A percentile compares a stretch with the other conserved stretches of the same genome.
These are phyloP conservation scores for Candida sanyaensis DNA, from an alignment of 1,139 yeast genomes.

Conservation along the genomic window DNA sequence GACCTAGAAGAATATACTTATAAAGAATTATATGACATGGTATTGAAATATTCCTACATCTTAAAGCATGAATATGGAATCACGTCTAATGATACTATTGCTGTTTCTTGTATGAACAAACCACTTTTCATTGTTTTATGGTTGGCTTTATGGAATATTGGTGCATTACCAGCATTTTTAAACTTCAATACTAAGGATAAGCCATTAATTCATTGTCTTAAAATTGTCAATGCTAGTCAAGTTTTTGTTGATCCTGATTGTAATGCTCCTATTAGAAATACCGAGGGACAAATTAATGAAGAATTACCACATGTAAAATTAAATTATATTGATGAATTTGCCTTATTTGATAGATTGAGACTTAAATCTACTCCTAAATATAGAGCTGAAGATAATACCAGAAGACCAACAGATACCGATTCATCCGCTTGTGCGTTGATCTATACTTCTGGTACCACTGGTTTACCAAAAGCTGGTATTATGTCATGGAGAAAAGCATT, in stretches of 20 bases:
- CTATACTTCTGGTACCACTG: conserved; percentile 95
- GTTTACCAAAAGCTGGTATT: conserved; percentile 91
- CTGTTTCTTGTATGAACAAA: conserved; percentile 77
- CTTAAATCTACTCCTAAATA: conserved; percentile 52
- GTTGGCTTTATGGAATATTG: conserved; percentile 89
- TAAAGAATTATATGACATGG: conserved; percentile 62
- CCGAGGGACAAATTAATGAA: conserved; percentile 48
- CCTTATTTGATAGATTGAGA: conserved; percentile 40
- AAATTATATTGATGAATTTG: conserved; percentile 58
- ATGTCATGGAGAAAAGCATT: conserved; percentile 87
- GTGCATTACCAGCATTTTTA: conserved; percentile 86
- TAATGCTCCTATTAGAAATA: conserved; percentile 52
- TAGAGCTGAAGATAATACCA: conserved; percentile 54
- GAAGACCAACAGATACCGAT: conserved; percentile 60
- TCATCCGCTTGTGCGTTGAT: conserved; percentile 71
- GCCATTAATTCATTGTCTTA: conserved; percentile 80
- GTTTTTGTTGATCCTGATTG: conserved; percentile 80
- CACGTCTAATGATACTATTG: conserved; percentile 68
- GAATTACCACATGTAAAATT: conserved; percentile 45
- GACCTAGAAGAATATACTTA: conserved; percentile 67
- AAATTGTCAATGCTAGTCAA: conserved; percentile 62
- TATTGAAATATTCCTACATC: conserved; percentile 66
- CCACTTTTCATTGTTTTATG: conserved; percentile 79
- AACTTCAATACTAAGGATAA: conserved; percentile 77
- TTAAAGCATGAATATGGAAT: conserved; percentile 66